Conservation (phyloP, 2,329 filamentous ascomycete genomes). For the Epicoccum nigrum region DNA sequence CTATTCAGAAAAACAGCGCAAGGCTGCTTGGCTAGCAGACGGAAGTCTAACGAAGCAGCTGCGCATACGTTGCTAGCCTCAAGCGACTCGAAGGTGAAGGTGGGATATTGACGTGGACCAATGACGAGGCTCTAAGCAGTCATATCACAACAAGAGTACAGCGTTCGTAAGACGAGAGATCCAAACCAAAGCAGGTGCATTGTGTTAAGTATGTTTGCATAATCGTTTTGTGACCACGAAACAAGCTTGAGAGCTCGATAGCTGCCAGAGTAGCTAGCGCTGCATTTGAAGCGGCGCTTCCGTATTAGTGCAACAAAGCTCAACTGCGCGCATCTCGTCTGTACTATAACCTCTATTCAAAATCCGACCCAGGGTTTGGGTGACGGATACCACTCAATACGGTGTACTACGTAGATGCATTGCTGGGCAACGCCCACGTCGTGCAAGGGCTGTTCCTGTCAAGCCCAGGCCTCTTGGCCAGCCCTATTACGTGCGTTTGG, state of each 20-base stretch:
- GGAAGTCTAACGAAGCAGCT: background rate
- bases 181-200: background rate
- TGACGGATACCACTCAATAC: slow-evolving; percentile 15
- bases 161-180: slow-evolving; percentile 9
- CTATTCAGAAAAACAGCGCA: background rate
- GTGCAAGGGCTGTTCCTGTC: slow-evolving; percentile 5
- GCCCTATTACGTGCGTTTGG: slow-evolving; percentile 10
- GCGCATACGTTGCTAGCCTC: background rate
- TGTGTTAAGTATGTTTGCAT: background rate
- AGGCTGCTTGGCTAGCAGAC: background rate
- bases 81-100: background rate
- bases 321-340: slow-evolving; percentile 6
- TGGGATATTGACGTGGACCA: background rate
- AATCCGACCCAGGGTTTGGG: slow-evolving; percentile 6
- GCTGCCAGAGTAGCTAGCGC: background rate
- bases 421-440: slow-evolving; percentile 10
- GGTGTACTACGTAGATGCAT: slow-evolving; percentile 14
- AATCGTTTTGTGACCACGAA: background rate
- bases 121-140: background rate
- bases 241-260: background rate
- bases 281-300: slow-evolving; percentile 13
- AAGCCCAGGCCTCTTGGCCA: slow-evolving; percentile 14
- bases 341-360: slow-evolving; percentile 2
- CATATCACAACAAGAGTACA: too few relatives aligned
- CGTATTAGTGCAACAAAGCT: slow-evolving; percentile 10